These are phyloP conservation scores for Parasitella parasitica DNA, from an alignment of 371 early-diverging fungal genomes.

Conservation along the genomic window DNA sequence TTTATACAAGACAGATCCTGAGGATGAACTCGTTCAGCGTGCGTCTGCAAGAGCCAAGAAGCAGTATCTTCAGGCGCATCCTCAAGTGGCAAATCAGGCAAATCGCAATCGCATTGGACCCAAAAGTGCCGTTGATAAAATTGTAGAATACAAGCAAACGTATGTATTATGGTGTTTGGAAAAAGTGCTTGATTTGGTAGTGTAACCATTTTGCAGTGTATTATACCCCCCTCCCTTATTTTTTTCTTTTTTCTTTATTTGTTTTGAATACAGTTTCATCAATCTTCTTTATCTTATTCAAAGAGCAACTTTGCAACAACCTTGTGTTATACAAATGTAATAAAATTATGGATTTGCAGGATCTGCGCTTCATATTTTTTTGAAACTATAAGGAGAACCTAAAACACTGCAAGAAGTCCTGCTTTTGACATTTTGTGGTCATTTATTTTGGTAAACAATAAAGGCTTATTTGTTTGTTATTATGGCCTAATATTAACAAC, in stretches of 20 bases:
- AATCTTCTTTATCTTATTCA: no score
- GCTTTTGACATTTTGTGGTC: slow-evolving; percentile 1
- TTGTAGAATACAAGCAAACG: slow-evolving; percentile 2
- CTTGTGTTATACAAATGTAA: not conserved
- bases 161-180: slow-evolving; percentile 7
- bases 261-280: not conserved
- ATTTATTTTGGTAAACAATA: not conserved
- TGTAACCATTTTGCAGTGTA: not conserved
- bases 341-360: no score
- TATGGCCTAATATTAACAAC: not conserved
- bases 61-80: slow-evolving; percentile 54
- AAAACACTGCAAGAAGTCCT: not conserved
- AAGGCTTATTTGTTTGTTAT: not conserved
- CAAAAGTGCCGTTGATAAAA: slow-evolving; percentile 13
- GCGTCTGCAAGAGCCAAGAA: slow-evolving; percentile 51
- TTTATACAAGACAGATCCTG: slow-evolving; percentile 56
- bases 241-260: not conserved
- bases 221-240: not conserved
- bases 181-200: slow-evolving; percentile 4
- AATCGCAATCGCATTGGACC: slow-evolving; percentile 31
- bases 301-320: no score
- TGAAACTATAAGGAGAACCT: not conserved
- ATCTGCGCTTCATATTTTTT: no score
- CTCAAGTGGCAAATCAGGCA: slow-evolving; percentile 21
- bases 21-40: slow-evolving; percentile 45